A percentile compares a stretch with the other conserved stretches of the same genome.
phyloP scores from a whole-genome alignment of 148 eudicot species.

The Pouteria glomerata region DNA sequence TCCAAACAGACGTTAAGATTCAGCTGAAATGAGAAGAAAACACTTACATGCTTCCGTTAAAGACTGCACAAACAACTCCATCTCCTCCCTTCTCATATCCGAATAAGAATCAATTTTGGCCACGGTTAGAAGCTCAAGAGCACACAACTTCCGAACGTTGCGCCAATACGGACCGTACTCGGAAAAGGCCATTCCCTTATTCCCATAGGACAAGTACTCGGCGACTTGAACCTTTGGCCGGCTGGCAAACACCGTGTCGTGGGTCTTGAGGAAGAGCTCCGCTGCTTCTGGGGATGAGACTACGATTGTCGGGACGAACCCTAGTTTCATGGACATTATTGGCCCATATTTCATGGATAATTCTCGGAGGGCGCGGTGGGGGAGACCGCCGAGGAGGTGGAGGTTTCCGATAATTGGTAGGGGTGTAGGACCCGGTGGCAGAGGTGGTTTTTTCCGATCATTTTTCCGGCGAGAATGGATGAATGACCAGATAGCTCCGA shows the following conservation, averaged over 20 bases:
- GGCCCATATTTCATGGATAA: neutral
- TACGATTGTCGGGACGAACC: neutral
- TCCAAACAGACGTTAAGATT: no score
- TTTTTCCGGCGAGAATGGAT: neutral
- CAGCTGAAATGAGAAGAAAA: no score
- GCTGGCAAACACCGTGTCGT: neutral
- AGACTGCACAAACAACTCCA: neutral
- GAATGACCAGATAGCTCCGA: neutral
- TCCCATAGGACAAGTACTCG: neutral
- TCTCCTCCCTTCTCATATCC: neutral
- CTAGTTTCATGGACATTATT: neutral
- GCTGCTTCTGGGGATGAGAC: neutral
- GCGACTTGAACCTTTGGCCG: neutral
- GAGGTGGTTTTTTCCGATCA: neutral
- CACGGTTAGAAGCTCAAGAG: neutral
- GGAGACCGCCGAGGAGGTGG: neutral
- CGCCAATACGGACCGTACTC: neutral
- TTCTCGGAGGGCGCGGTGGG: neutral
- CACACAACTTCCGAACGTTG: neutral
- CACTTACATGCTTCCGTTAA: neutral
- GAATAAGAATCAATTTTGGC: neutral
- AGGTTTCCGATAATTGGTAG: neutral
- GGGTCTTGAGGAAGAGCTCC: conserved; percentile 1
- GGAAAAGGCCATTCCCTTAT: neutral
- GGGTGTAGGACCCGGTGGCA: neutral